These are phyloP conservation scores for Claviceps humidiphila DNA, from an alignment of 2,329 filamentous ascomycete genomes.

Conservation along the genomic window DNA sequence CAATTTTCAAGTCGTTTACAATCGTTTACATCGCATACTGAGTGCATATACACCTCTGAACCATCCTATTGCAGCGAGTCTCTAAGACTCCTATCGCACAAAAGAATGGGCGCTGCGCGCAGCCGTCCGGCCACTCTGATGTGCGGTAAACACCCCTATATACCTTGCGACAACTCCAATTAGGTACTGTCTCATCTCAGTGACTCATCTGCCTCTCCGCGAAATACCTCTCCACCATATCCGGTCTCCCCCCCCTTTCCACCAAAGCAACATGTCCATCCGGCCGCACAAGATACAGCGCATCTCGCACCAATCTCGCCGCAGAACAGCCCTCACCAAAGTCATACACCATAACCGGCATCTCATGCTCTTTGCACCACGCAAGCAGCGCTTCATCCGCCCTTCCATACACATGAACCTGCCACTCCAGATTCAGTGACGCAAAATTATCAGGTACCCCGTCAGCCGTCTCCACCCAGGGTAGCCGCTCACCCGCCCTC, in stretches of 20 bases:
- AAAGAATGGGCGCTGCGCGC: too few relatives aligned
- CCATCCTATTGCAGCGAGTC: too few relatives aligned
- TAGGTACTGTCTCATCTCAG: not conserved
- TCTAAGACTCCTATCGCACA: too few relatives aligned
- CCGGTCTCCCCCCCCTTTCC: not conserved
- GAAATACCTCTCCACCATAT: not conserved
- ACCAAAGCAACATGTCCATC: not conserved
- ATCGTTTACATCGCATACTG: too few relatives aligned
- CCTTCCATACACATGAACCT: conserved; percentile 1
- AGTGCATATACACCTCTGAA: too few relatives aligned
- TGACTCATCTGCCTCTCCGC: not conserved
- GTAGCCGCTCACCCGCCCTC: not conserved
- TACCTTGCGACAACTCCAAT: too few relatives aligned
- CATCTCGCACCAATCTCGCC: not conserved
- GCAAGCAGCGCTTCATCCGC: not conserved
- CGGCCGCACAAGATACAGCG: not conserved
- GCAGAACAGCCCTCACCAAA: not conserved
- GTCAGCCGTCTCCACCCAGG: not conserved
- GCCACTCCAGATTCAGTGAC: not conserved
- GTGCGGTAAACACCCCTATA: too few relatives aligned
- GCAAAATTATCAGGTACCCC: not conserved
- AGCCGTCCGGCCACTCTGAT: too few relatives aligned
- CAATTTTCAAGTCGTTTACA: too few relatives aligned
- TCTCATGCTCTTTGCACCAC: not conserved
- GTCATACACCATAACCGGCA: not conserved